Conservation (phyloP, 2,329 filamentous ascomycete species). For the Neofusicoccum kwambonambiense region DNA sequence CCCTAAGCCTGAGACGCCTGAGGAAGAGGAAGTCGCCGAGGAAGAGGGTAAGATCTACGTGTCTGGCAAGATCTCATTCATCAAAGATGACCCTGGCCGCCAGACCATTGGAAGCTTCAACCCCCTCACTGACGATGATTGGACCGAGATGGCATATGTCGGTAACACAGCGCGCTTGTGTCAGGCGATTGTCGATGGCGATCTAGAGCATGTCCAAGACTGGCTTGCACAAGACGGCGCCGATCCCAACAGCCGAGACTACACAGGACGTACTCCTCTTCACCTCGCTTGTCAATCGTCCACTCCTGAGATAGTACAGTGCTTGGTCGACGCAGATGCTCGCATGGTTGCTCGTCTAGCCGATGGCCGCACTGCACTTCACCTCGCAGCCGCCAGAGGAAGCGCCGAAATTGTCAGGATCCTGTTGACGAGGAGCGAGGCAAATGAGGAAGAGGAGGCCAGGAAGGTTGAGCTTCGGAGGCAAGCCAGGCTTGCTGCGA, state of each 20-base stretch:
- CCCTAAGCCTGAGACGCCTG: constrained; percentile 64
- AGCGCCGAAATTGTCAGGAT: constrained; percentile 67
- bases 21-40: constrained; percentile 69
- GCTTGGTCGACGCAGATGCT: constrained; percentile 69
- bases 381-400: constrained; percentile 73
- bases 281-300: constrained; percentile 72
- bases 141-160: constrained; percentile 89
- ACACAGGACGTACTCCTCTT: constrained; percentile 74
- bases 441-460: constrained; percentile 68
- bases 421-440: constrained; percentile 70
- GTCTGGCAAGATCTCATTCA: constrained; percentile 69
- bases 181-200: constrained; percentile 74
- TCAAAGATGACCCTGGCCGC: constrained; percentile 78
- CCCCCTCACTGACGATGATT: constrained; percentile 76
- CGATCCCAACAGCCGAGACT: constrained; percentile 72
- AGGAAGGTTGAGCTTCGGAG: constrained; percentile 54
- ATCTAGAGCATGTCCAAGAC: constrained; percentile 67
- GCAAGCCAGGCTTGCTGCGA: constrained; percentile 33
- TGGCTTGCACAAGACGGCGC: constrained; percentile 68
- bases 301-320: constrained; percentile 67
- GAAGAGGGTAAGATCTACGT: constrained; percentile 76
- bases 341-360: constrained; percentile 72
- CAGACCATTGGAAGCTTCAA: constrained; percentile 74
- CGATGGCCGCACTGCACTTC: constrained; percentile 79
- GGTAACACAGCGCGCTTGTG: constrained; percentile 75